A percentile compares a stretch with the other conserved stretches of the same genome.
Conservation (phyloP, 2,329 filamentous ascomycete species). For the Amylocarpus encephaloides region DNA sequence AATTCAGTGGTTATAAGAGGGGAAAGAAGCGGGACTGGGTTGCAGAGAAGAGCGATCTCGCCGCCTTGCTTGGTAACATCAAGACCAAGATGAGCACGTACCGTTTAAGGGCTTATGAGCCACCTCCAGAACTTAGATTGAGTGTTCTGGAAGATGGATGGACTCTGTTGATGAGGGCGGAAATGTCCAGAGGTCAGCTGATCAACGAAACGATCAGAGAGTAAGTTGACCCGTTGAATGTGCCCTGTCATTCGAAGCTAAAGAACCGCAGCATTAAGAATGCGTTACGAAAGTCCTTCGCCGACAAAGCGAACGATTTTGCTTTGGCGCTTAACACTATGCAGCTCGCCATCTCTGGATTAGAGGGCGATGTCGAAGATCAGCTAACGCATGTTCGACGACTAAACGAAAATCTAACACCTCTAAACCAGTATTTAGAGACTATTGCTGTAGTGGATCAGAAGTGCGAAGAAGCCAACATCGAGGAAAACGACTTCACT, state of each 20-base stretch:
- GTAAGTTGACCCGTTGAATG: slow-evolving; percentile 39
- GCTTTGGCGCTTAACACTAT: slow-evolving; percentile 91
- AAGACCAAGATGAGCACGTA: slow-evolving; percentile 98
- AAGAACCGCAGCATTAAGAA: slow-evolving; percentile 73
- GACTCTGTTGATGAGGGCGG: slow-evolving; percentile 70
- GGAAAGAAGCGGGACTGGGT: slow-evolving; percentile 93
- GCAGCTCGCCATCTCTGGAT: slow-evolving; percentile 88
- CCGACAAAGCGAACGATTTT: slow-evolving; percentile 98
- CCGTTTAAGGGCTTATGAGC: slow-evolving; percentile 82
- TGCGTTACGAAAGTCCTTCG: slow-evolving; percentile 81
- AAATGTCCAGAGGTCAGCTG: slow-evolving; percentile 82
- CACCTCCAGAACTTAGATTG: slow-evolving; percentile 73
- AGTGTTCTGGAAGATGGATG: slow-evolving; percentile 80
- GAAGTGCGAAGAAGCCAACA: slow-evolving; percentile 92
- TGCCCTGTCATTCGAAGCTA: slow-evolving; percentile 23
- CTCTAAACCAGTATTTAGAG: slow-evolving; percentile 84
- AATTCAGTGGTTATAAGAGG: slow-evolving; percentile 85
- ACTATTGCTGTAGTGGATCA: slow-evolving; percentile 80
- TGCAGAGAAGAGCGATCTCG: slow-evolving; percentile 92
- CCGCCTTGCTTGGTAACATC: slow-evolving; percentile 91
- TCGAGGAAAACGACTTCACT: slow-evolving; percentile 99
- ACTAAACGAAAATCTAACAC: slow-evolving; percentile 77
- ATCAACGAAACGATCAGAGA: slow-evolving; percentile 99
- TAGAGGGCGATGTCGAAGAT: slow-evolving; percentile 95
- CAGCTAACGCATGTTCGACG: slow-evolving; percentile 82